Evolutionary conservation across 2,329 filamentous ascomycete species (phyloP).

Genomic region (Diaporthe vexans): DNA sequence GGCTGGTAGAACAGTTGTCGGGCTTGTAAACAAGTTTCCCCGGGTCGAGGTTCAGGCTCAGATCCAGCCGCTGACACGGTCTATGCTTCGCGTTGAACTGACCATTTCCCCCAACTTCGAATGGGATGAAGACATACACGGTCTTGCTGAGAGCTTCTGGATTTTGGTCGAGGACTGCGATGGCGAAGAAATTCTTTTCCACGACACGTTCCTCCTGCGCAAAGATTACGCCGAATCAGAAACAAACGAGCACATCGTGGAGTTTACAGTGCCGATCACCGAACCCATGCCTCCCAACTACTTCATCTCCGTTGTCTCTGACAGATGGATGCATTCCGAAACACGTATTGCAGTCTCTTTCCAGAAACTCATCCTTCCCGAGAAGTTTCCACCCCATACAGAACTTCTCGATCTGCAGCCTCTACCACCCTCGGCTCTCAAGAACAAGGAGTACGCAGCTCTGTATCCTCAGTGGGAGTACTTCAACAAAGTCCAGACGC

Average conservation of each 20-base stretch:
- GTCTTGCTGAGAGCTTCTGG: constrained; percentile 93
- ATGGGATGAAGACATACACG: constrained; percentile 93
- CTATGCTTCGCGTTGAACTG: constrained; percentile 90
- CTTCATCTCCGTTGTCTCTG: constrained; percentile 94
- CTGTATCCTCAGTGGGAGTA: constrained; percentile 87
- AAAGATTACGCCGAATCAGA: constrained; percentile 90
- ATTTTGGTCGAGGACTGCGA: constrained; percentile 98
- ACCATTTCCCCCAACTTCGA: constrained; percentile 95
- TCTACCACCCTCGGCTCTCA: constrained; percentile 88
- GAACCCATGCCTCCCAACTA: constrained; percentile 99
- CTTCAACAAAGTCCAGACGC: constrained; percentile 98
- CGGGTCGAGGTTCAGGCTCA: constrained; percentile 93
- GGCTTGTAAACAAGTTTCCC: constrained; percentile 91
- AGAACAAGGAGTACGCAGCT: constrained; percentile 83
- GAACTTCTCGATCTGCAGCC: constrained; percentile 93
- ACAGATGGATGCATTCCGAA: constrained; percentile 98
- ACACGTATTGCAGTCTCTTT: constrained; percentile 94
- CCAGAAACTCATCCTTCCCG: constrained; percentile 92
- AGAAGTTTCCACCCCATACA: constrained; percentile 95
- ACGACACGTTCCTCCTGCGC: constrained; percentile 93
- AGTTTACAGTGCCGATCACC: constrained; percentile 95
- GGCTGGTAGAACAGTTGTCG: constrained; percentile 87
- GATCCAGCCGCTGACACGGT: constrained; percentile 94
- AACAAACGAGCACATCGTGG: constrained; percentile 92
- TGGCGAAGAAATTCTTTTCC: constrained; percentile 94